Base-by-base conservation (phyloP, 2,329 filamentous ascomycete genomes). In the Podosphaera fusca region DNA sequence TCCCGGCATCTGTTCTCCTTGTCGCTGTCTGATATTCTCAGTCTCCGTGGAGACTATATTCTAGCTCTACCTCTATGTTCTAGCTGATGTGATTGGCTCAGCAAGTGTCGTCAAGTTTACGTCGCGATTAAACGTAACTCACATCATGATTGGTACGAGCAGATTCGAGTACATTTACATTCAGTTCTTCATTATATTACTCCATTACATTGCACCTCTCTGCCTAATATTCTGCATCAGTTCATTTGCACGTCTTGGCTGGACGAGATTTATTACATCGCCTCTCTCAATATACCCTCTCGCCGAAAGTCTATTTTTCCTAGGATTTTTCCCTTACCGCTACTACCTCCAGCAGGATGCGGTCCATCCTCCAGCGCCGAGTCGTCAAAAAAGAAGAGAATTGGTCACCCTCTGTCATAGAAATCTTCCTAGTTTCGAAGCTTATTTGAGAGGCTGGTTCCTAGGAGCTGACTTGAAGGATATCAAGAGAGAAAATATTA, bases 371-470 rank as follows among this genome's bases (percentile, higher is more conserved):
- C 67, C 69, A 6, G 61, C 68, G 1, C 67, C 71, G 3, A 67
- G 67, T 3, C 70, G 70, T 40, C 69, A 73, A 12, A 70, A 77
- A 58, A 70, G 79, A 55, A 66, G 68, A 58, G 69, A 67, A 40
- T 64, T 82, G 1, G 80, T 79, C 63, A 66, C 68, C 56, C 71
- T 70, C 46, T 78, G 77, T 62, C 70, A 72, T 60, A 68, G 69
- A 4, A 76, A 72, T 56, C 74, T 80, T 12, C 69, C 73, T 1
- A 73, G 81, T 62, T 70, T 72, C 0, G 73, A 75, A 42, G 69
- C 65, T 40, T 82, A 78, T 61, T 59, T 82, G 34, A 68, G 65
- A 55, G 74, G 72, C 60, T 83, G 80, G 80, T 81, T 82, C 63
- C 67, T 75, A 31, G 74, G 74, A 34, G 76, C 77, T 6, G 68